Percentiles rank a stretch among this genome's conserved stretches.
Evolutionary conservation across 2,329 filamentous ascomycete species (phyloP).

Genomic region (Alternaria triticimaculans): DNA sequence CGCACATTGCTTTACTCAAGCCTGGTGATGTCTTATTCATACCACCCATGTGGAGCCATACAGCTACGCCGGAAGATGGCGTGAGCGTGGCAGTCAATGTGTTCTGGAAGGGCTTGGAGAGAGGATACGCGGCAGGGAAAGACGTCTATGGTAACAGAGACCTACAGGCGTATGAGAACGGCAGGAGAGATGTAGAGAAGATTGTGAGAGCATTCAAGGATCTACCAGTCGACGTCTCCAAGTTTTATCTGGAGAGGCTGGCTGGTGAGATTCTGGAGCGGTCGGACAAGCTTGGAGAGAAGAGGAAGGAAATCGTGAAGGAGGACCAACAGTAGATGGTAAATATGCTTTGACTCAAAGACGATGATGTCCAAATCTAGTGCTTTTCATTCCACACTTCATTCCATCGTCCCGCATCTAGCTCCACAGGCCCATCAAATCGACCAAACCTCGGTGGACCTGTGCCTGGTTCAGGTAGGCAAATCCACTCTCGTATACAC

Average conservation of each 20-base stretch:
- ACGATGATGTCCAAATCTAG: not conserved
- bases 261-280: conserved; percentile 68
- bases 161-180: conserved; percentile 82
- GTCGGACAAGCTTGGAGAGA: conserved; percentile 30
- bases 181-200: conserved; percentile 72
- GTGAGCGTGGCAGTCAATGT: conserved; percentile 84
- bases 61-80: conserved; percentile 61
- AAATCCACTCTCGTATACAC: conserved; percentile 83
- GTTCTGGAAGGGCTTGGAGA: conserved; percentile 77
- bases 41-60: conserved; percentile 84
- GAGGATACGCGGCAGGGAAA: conserved; percentile 73
- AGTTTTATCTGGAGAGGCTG: conserved; percentile 77
- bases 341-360: not conserved
- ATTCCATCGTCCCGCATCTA: conserved; percentile 65
- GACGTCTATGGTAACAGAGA: conserved; percentile 92
- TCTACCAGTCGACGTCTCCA: conserved; percentile 69
- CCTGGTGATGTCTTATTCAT: conserved; percentile 82
- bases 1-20: conserved; percentile 69
- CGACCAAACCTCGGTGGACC: conserved; percentile 69
- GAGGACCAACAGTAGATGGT: not conserved
- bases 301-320: not conserved
- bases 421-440: conserved; percentile 66
- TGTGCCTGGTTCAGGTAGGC: conserved; percentile 77
- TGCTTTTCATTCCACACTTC: conserved; percentile 56
- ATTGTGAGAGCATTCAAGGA: conserved; percentile 69